Evolutionary conservation across 495 filamentous ascomycete genomes (phyloP), one percentile per base, ranked within the genome.

Genomic region (Annulohypoxylon nitens): DNA sequence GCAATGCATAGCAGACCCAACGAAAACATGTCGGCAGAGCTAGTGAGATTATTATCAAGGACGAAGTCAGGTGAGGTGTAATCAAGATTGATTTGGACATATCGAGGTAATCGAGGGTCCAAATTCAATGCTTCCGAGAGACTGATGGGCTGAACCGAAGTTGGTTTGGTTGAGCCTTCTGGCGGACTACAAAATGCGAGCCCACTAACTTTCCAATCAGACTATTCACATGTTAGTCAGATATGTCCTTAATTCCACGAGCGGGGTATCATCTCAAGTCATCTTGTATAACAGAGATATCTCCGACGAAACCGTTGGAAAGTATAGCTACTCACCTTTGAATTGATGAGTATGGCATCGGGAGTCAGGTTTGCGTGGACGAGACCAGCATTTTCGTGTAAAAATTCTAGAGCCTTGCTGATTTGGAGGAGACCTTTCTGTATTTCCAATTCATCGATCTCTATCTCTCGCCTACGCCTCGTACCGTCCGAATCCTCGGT

Each of bases 121-220:
- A 92, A 86, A 75, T 94, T 92, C 1, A 97, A 84, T n/a, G 89
- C 90, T 78, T 97, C 95, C 11, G 90, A 91, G 7, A 97, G 87
- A 53, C 89, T 92, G 70, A 98, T 89, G 9, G 93, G 92, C 14
- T 89, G 84, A 25, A 94, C 85, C 4, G 90, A 90, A 9, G 90
- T 89, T 20, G 90, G 86, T 47, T 90, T 89, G 25, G 87, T 88
- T 8, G 92, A 92, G 55, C 86, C 84, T 64, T 92, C 89, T 26
- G 91, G 87, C 8, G 93, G 91, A 18, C 92, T 91, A 74, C 93
- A 91, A 81, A 98, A 98, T n/a, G 90, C 88, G 50, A 99, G 85
- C 36, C 95, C 95, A 61, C 93, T 94, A 58, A 99, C 93, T 78
- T 99, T 99, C 96, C 96, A 99, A 81, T 99, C 96, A 6, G 94